These are phyloP conservation scores for Trichoderma koningiopsis DNA, from an alignment of 2,329 filamentous ascomycete species.

Conservation along the genomic window DNA sequence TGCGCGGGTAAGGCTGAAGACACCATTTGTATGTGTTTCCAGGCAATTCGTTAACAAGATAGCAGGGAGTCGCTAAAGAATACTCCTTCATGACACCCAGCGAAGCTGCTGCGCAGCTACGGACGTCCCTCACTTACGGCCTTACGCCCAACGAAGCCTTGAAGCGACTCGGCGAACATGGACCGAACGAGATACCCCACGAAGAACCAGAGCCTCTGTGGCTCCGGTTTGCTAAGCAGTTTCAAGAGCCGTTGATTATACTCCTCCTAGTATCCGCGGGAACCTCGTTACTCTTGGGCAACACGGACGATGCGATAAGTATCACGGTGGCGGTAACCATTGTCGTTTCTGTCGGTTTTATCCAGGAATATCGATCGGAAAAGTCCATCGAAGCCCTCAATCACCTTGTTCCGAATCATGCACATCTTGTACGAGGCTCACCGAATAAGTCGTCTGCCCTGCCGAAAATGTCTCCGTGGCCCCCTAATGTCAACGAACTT, in stretches of 20 bases:
- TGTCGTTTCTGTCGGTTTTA: conserved; percentile 92
- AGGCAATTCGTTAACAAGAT: conserved; percentile 27
- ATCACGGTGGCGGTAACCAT: conserved; percentile 97
- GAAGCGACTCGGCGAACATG: conserved; percentile 75
- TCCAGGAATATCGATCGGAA: conserved; percentile 96
- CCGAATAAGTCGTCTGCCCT: conserved; percentile 39
- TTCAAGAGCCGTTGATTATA: conserved; percentile 92
- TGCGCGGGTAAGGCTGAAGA: conserved; percentile 50
- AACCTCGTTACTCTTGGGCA: conserved; percentile 87
- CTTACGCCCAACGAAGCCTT: conserved; percentile 80
- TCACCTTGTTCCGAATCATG: conserved; percentile 90
- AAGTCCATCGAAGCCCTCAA: conserved; percentile 95
- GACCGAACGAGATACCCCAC: conserved; percentile 91
- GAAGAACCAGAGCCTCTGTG: conserved; percentile 92
- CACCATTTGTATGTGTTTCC: not conserved
- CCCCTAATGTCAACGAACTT: conserved; percentile 46
- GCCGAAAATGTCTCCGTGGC: conserved; percentile 50
- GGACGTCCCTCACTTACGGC: conserved; percentile 81
- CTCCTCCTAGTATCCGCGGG: conserved; percentile 87
- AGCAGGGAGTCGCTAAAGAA: conserved; percentile 58
- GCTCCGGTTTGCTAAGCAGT: conserved; percentile 94
- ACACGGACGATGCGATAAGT: conserved; percentile 91
- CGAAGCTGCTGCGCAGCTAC: conserved; percentile 75
- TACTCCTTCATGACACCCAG: conserved; percentile 70
- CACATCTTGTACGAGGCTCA: conserved; percentile 80